A percentile compares a stretch with the other conserved stretches of the same genome.
These are phyloP conservation scores for Leccinum obscurum DNA, from an alignment of 768 basidiomycete species.

Conservation along the genomic window DNA sequence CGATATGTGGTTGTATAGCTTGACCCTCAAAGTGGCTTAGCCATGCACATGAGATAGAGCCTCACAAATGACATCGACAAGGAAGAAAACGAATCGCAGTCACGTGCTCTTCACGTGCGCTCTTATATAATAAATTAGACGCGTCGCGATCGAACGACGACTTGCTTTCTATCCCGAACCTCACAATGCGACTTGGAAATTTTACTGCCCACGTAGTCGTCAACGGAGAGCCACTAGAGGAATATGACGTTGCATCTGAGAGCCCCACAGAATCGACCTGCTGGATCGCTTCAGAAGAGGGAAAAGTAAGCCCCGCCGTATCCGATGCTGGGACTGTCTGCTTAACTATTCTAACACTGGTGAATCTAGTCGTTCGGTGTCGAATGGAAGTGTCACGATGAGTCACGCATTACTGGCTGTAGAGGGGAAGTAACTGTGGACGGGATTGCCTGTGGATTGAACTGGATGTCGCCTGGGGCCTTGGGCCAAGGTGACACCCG, in stretches of 20 bases:
- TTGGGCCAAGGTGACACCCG: neutral
- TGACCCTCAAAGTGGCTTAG: no score
- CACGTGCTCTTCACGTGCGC: no score
- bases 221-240: constrained; percentile 11
- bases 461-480: neutral
- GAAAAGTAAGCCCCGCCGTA: constrained; percentile 12
- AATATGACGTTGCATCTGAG: constrained; percentile 13
- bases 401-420: neutral
- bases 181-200: constrained; percentile 17
- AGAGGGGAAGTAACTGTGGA: constrained; percentile 9
- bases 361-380: constrained; percentile 13
- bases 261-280: constrained; percentile 17
- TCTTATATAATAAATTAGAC: neutral
- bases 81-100: no score
- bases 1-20: no score
- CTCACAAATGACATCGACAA: no score
- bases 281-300: constrained; percentile 25
- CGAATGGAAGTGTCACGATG: constrained; percentile 13
- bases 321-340: no score
- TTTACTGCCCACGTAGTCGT: constrained; percentile 17
- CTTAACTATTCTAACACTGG: neutral
- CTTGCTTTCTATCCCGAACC: neutral
- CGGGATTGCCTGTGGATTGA: neutral
- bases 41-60: no score
- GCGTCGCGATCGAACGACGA: neutral